Conservation (phyloP, 495 filamentous ascomycete species). For the Astrothelium subdiscretum region DNA sequence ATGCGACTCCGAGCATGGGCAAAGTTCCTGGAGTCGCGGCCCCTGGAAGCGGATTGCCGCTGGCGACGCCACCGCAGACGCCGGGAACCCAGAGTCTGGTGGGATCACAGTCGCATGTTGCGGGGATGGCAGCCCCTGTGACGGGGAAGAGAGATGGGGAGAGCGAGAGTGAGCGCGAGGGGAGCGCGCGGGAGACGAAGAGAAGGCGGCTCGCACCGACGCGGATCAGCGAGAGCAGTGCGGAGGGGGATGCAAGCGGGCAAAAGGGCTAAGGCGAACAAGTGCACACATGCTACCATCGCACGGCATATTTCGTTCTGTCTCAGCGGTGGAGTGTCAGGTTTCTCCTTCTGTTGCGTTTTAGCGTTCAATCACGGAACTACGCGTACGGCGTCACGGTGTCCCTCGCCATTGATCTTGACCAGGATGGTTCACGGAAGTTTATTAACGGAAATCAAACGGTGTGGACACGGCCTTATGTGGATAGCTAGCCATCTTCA, state of each 20-base stretch:
- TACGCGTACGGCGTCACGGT: background rate
- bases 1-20: slow-evolving; percentile 25
- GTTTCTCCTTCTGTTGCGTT: no score
- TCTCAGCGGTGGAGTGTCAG: no score
- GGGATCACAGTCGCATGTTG: slow-evolving; percentile 10
- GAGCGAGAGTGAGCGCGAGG: slow-evolving; percentile 15
- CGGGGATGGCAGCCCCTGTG: slow-evolving; percentile 2
- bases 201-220: slow-evolving; percentile 30
- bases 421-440: background rate
- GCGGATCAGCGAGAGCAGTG: slow-evolving; percentile 14
- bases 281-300: background rate
- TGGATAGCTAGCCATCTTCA: no score
- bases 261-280: background rate
- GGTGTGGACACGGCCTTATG: background rate
- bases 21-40: slow-evolving; percentile 26
- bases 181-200: slow-evolving; percentile 22
- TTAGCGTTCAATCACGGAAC: background rate
- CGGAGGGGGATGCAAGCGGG: background rate
- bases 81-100: slow-evolving; percentile 23
- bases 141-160: slow-evolving; percentile 18
- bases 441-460: background rate
- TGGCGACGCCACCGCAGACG: slow-evolving; percentile 31
- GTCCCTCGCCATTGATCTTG: background rate
- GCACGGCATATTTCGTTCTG: no score
- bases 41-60: slow-evolving; percentile 22